These are phyloP conservation scores for Eucalyptus virginea DNA, from an alignment of 345 rosid genomes.

Conservation along the genomic window DNA sequence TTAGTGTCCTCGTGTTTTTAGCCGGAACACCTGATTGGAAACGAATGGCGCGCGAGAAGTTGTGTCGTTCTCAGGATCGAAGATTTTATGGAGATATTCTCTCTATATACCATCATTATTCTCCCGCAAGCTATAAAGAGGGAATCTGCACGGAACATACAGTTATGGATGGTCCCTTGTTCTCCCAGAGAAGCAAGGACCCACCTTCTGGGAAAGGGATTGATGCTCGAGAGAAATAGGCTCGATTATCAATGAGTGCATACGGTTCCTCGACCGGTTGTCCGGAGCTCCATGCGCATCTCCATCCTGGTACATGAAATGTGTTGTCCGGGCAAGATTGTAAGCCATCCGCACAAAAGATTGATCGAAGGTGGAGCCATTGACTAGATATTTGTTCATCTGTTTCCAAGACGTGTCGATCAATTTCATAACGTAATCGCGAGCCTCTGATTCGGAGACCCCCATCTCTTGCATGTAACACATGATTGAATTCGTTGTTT, in stretches of 20 bases:
- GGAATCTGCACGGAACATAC: no score
- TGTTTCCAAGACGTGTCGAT: slow-evolving; percentile 20
- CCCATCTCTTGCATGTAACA: slow-evolving; percentile 22
- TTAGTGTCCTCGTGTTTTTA: not conserved
- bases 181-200: no score
- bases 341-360: not conserved
- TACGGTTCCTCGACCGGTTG: not conserved
- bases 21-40: no score
- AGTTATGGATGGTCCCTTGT: no score
- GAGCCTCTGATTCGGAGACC: slow-evolving; percentile 3
- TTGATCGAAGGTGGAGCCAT: not conserved
- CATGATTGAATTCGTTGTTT: slow-evolving; percentile 1
- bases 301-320: slow-evolving; percentile 15
- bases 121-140: no score
- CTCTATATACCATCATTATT: no score
- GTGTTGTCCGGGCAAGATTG: slow-evolving; percentile 12
- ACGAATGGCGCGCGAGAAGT: no score
- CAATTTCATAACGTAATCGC: not conserved
- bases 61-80: no score
- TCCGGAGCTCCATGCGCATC: slow-evolving; percentile 31
- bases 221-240: not conserved
- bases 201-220: no score
- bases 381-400: slow-evolving; percentile 4
- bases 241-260: slow-evolving; percentile 9
- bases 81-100: no score